Percentiles rank a stretch among this genome's conserved stretches.
phyloP scores from a whole-genome alignment of 1,139 yeast genomes.

The Suhomyces yuchorum region DNA sequence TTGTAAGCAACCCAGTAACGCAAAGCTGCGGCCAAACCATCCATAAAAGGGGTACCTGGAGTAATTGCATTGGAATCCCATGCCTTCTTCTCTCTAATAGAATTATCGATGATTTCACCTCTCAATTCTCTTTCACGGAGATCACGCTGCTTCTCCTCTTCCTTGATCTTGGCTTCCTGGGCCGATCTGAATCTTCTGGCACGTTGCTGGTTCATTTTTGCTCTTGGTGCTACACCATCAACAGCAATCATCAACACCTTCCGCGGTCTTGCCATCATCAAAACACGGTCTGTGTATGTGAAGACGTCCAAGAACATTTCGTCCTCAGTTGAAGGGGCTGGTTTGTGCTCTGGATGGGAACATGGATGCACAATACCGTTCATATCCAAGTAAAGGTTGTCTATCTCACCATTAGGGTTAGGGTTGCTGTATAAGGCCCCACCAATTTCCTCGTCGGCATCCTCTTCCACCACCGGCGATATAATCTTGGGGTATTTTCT shows the following conservation, averaged over 20 bases:
- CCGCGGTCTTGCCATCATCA: conserved; percentile 93
- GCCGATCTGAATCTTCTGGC: conserved; percentile 96
- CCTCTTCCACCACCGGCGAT: conserved; percentile 84
- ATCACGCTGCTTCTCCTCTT: conserved; percentile 61
- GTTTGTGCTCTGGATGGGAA: conserved; percentile 93
- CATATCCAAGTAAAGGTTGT: conserved; percentile 90
- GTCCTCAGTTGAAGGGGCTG: conserved; percentile 92
- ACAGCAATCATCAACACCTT: conserved; percentile 92
- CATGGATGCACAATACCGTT: conserved; percentile 98
- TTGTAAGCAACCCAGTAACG: conserved; percentile 91
- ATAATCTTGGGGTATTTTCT: conserved; percentile 92
- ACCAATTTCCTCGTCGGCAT: conserved; percentile 51
- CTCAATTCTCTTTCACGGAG: conserved; percentile 52
- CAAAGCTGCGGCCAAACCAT: conserved; percentile 75
- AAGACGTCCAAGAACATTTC: conserved; percentile 93
- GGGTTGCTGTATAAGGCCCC: conserved; percentile 73
- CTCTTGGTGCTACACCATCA: conserved; percentile 99
- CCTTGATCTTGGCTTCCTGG: conserved; percentile 76
- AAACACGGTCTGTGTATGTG: conserved; percentile 83
- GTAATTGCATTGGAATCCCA: conserved; percentile 98
- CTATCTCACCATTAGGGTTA: conserved; percentile 95
- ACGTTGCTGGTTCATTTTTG: conserved; percentile 98
- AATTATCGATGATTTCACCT: conserved; percentile 68
- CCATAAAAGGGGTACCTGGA: conserved; percentile 99
- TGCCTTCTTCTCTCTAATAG: conserved; percentile 56